phyloP scores from a whole-genome alignment of 2,329 filamentous ascomycete genomes.

The Aureobasidium sp. region DNA sequence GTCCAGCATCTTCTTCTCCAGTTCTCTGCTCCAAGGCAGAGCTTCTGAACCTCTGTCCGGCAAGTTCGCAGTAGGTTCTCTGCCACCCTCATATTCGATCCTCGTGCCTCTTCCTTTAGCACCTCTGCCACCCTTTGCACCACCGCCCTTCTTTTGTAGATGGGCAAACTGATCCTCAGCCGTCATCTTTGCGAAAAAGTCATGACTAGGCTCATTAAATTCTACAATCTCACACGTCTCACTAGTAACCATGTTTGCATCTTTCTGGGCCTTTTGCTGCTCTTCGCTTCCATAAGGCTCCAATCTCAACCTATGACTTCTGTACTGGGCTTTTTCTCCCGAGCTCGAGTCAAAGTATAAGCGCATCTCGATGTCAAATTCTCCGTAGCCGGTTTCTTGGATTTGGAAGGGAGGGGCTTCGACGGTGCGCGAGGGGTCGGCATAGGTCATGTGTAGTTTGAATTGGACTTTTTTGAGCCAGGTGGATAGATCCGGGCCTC shows the following conservation, averaged over 20 bases:
- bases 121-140: slow-evolving; percentile 47
- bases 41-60: slow-evolving; percentile 56
- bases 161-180: slow-evolving; percentile 53
- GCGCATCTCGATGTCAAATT: slow-evolving; percentile 94
- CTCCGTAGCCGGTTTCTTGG: slow-evolving; percentile 91
- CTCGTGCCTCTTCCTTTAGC: slow-evolving; percentile 43
- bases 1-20: slow-evolving; percentile 15
- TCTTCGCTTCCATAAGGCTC: slow-evolving; percentile 78
- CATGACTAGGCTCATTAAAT: slow-evolving; percentile 94
- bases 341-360: slow-evolving; percentile 85
- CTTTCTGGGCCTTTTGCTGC: slow-evolving; percentile 59
- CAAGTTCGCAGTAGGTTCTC: slow-evolving; percentile 60
- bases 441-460: slow-evolving; percentile 95
- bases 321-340: slow-evolving; percentile 88
- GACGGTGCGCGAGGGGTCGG: slow-evolving; percentile 78
- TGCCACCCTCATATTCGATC: slow-evolving; percentile 48
- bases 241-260: slow-evolving; percentile 56
- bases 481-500: slow-evolving; percentile 76
- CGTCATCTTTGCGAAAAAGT: slow-evolving; percentile 82
- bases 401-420: slow-evolving; percentile 72
- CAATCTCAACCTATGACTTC: slow-evolving; percentile 85
- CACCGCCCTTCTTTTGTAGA: slow-evolving; percentile 47
- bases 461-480: slow-evolving; percentile 98
- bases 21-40: slow-evolving; percentile 29
- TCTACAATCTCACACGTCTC: slow-evolving; percentile 91